Conservation (phyloP, 768 basidiomycete genomes). For the Trametes coccinea region DNA sequence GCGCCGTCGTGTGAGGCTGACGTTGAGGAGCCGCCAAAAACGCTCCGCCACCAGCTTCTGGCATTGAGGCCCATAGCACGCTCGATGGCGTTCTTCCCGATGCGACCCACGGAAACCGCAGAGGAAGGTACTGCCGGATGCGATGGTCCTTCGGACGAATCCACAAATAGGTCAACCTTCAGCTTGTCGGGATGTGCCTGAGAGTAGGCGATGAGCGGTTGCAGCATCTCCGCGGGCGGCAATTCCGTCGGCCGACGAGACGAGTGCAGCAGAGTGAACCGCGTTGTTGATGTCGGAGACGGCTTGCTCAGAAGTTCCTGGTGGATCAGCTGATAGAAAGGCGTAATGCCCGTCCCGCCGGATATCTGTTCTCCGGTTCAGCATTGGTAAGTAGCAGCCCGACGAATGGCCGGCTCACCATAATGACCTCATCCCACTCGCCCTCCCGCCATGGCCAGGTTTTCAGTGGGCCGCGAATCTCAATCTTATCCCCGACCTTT, state of each 20-base stretch:
- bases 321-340: conserved; percentile 78
- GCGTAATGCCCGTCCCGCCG: conserved; percentile 86
- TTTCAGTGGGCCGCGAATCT: conserved; percentile 72
- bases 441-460: conserved; percentile 62
- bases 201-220: conserved; percentile 51
- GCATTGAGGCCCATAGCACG: conserved; percentile 38
- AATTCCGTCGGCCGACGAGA: conserved; percentile 62
- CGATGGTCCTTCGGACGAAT: conserved; percentile 35
- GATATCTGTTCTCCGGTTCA: conserved; percentile 56
- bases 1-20: conserved; percentile 11
- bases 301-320: conserved; percentile 42
- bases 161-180: conserved; percentile 62
- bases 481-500: conserved; percentile 62
- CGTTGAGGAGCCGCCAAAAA: conserved; percentile 21
- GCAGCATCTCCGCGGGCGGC: conserved; percentile 64
- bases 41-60: conserved; percentile 33
- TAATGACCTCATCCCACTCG: conserved; percentile 77
- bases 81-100: conserved; percentile 51
- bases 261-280: conserved; percentile 73
- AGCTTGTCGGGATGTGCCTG: conserved; percentile 55
- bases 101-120: conserved; percentile 51
- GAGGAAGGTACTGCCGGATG: conserved; percentile 20
- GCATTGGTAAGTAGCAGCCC: background rate
- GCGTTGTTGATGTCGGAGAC: conserved; percentile 39
- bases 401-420: conserved; percentile 47